Conservation (phyloP, 768 basidiomycete genomes). For the Hypsizygus marmoreus region DNA sequence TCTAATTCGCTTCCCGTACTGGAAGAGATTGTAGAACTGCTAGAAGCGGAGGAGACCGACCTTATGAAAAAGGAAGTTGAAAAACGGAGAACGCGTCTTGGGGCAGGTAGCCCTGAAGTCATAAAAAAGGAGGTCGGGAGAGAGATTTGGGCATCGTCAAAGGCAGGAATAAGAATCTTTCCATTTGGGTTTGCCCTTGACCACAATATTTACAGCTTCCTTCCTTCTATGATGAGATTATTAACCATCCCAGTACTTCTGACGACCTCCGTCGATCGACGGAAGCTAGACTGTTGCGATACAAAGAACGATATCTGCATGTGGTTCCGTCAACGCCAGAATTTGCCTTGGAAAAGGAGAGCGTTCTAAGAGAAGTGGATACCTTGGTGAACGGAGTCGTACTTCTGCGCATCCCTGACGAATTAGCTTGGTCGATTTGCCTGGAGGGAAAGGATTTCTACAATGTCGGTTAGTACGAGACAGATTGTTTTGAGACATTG, state of each 20-base stretch:
- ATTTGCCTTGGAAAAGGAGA: constrained; percentile 40
- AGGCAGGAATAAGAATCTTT: constrained; percentile 38
- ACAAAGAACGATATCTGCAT: constrained; percentile 62
- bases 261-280: constrained; percentile 78
- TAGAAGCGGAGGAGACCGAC: constrained; percentile 64
- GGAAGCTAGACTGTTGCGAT: constrained; percentile 73
- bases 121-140: constrained; percentile 63
- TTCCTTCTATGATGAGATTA: constrained; percentile 70
- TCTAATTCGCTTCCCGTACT: constrained; percentile 71
- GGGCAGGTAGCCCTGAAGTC: constrained; percentile 59
- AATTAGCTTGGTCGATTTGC: constrained; percentile 78
- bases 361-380: constrained; percentile 63
- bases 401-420: constrained; percentile 73
- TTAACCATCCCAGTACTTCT: constrained; percentile 77
- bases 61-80: constrained; percentile 67
- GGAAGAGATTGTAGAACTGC: constrained; percentile 67
- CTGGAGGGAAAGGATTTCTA: constrained; percentile 76
- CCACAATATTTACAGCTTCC: constrained; percentile 56
- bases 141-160: constrained; percentile 64
- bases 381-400: constrained; percentile 75
- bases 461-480: constrained; percentile 62
- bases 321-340: constrained; percentile 50
- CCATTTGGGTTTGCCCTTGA: constrained; percentile 7
- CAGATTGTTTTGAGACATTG: too few species aligned
- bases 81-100: constrained; percentile 76